A percentile compares a stretch with the other conserved stretches of the same genome.
Evolutionary conservation across 139 green algal species (phyloP).

Genomic region (Coelastrella sp.): DNA sequence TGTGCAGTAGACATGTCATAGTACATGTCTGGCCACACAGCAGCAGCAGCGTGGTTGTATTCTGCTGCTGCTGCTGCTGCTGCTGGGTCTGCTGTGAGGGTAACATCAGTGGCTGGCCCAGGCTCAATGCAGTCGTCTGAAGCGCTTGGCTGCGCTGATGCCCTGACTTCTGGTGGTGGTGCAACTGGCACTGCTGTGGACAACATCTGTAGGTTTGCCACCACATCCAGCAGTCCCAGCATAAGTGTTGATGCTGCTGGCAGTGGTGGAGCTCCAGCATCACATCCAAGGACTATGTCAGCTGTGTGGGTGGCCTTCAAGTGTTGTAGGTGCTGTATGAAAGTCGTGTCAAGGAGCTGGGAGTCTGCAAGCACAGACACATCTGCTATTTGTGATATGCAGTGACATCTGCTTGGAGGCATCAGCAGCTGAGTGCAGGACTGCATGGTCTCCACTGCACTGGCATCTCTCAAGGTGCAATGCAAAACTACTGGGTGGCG

Average conservation of each 20-base stretch:
- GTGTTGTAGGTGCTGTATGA: conserved; percentile 12
- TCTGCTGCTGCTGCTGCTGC: conserved; percentile 4
- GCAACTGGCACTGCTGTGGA: neutral
- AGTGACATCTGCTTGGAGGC: neutral
- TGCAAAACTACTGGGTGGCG: no score
- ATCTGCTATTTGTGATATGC: neutral
- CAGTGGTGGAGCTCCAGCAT: conserved; percentile 27
- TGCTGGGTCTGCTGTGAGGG: neutral
- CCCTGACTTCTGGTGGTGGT: neutral
- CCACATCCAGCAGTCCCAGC: conserved; percentile 37
- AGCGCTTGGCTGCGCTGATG: neutral
- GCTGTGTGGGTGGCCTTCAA: neutral
- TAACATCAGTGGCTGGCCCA: neutral
- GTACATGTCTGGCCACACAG: conserved; percentile 39
- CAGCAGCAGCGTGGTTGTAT: conserved; percentile 20
- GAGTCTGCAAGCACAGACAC: conserved; percentile 10
- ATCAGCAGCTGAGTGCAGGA: neutral
- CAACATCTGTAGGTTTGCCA: conserved; percentile 9
- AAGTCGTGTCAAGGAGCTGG: neutral
- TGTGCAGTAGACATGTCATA: conserved; percentile 48
- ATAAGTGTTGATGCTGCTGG: conserved; percentile 11
- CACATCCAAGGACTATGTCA: conserved; percentile 31
- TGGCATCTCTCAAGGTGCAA: no score
- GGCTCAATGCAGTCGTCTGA: no score
- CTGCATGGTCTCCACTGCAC: no score